Evolutionary conservation across 306 rosid species (phyloP), one percentile per base, ranked within the genome.

Genomic region (Canavalia ensiformis): DNA sequence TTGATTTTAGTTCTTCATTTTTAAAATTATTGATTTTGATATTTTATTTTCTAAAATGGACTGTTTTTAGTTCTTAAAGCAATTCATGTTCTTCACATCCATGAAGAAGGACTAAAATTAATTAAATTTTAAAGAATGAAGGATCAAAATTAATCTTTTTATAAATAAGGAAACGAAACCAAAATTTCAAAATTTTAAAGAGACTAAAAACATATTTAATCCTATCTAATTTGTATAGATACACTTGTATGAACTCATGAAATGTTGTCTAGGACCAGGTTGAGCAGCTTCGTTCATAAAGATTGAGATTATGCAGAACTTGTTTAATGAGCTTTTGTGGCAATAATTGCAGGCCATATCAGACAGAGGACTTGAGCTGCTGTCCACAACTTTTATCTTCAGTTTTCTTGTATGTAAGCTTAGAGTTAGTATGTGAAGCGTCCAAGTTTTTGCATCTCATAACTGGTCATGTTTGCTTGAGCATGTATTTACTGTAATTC

Each of bases 341-440:
- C 50, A 34, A 81, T 68, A 67, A n/a, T 81, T 74, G 82, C 75
- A 87, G 90, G 86, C 83, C 10, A 85, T 95, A 80, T 79, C 97
- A 77, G 94, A 95, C 44, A 89, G 90, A 88, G 99, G 99, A 71
- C 89, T 90, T 73, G 97, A 92, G 88, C 86, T 96, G 86, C 85
- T 93, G 64, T 91, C 97, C 6, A 83, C 97, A 65, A 96, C 97
- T 58, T 90, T 92, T 76, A 79, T 86, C 86, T 88, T 92, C 84
- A 92, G 97, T 87, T 78, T 88, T 76, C 86, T 92, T 86, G 99
- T 95, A 91, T 68, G 94, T 84, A 82, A 74, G 81, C 75, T 51
- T 83, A 45, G 58, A 49, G 65, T 57, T 68, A 18, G 56, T 39
- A 28, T 39, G 68, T 76, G 41, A 18, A 46, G 72, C 12, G 12